Conservation (phyloP, 108 stramenopile species). For the Cyclotella distinguenda region DNA sequence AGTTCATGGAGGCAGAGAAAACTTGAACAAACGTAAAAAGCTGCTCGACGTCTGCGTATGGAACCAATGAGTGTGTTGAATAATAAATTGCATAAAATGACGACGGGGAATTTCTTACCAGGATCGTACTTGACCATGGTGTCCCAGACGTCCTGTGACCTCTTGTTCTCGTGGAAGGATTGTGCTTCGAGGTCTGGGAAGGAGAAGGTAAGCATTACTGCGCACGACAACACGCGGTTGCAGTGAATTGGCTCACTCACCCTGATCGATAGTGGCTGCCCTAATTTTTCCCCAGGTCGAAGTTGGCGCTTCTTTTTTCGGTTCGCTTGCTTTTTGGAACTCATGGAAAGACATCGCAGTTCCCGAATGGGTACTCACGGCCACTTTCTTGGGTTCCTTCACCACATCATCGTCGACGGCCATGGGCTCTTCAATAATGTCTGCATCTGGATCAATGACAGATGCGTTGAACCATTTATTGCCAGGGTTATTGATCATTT, state of each 20-base stretch:
- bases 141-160: constrained; percentile 50
- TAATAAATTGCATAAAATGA: too few species aligned
- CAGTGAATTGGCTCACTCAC: too few species aligned
- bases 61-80: too few species aligned
- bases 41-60: constrained; percentile 42
- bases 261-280: constrained; percentile 22
- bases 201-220: background rate
- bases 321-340: background rate
- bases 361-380: too few species aligned
- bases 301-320: background rate
- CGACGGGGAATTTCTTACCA: too few species aligned
- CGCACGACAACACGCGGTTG: background rate
- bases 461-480: too few species aligned
- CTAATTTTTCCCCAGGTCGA: constrained; percentile 1
- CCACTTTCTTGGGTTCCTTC: too few species aligned
- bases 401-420: too few species aligned
- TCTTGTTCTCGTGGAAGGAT: constrained; percentile 37
- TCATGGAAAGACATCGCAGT: background rate
- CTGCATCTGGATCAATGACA: too few species aligned
- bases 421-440: too few species aligned
- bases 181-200: constrained; percentile 13
- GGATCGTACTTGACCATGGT: constrained; percentile 46
- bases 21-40: constrained; percentile 63
- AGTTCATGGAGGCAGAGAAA: constrained; percentile 66
- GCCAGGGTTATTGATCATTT: too few species aligned